Percentiles rank a stretch among this genome's conserved stretches.
Evolutionary conservation across 352 stramenopile species (phyloP).

Genomic region (Plasmopara halstedii): DNA sequence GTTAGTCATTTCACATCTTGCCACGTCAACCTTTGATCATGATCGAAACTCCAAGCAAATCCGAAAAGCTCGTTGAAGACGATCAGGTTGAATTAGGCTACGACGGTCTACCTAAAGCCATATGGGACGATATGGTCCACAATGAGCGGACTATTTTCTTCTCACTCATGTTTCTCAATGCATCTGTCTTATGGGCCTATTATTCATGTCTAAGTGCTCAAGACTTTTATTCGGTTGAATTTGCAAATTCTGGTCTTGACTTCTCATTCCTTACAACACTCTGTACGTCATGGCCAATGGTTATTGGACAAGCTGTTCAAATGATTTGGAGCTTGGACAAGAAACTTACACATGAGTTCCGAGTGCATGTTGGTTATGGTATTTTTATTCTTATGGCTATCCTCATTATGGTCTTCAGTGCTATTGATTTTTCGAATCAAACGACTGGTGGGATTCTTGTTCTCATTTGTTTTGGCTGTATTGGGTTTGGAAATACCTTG

Average conservation of each 20-base stretch:
- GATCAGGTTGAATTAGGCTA: constrained; percentile 8
- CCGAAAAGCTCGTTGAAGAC: constrained; percentile 33
- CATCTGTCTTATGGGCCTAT: constrained; percentile 63
- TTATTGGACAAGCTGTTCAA: constrained; percentile 41
- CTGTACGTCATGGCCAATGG: constrained; percentile 50
- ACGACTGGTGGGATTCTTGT: constrained; percentile 44
- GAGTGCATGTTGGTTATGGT: constrained; percentile 39
- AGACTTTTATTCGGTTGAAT: constrained; percentile 49
- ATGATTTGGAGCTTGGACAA: constrained; percentile 56
- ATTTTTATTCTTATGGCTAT: constrained; percentile 49
- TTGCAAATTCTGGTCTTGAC: constrained; percentile 37
- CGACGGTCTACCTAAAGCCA: constrained; percentile 47
- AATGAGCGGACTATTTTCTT: constrained; percentile 51
- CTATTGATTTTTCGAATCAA: constrained; percentile 35
- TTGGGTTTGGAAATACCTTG: constrained; percentile 50
- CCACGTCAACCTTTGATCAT: constrained; percentile 1
- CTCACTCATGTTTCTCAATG: constrained; percentile 64
- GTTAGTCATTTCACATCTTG: constrained; percentile 17
- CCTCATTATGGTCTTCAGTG: constrained; percentile 59
- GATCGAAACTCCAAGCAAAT: constrained; percentile 28
- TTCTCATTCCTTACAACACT: constrained; percentile 69
- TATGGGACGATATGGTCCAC: constrained; percentile 49
- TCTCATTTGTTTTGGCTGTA: constrained; percentile 42
- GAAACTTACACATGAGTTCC: constrained; percentile 30
- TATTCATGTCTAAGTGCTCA: constrained; percentile 68